Base-by-base conservation (phyloP, 2,329 filamentous ascomycete genomes). In the Bretziella fagacearum region DNA sequence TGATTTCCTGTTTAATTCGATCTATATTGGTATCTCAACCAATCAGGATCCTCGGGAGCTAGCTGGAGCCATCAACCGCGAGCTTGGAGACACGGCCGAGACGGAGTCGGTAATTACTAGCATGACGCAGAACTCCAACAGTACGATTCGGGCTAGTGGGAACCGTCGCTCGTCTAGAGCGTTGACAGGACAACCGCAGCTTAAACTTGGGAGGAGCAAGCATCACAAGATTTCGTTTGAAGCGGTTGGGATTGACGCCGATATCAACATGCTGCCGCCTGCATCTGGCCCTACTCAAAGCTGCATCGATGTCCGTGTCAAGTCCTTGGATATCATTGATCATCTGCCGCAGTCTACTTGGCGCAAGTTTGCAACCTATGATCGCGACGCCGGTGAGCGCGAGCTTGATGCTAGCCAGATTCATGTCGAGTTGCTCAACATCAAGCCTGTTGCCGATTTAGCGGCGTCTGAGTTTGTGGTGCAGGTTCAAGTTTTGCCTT, bases 1-100 rank as follows among this genome's bases (percentile, higher is more conserved):
- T 4, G 93, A 98, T 59, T 93, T 93, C 55, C 69, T 98, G 13
- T 98, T 98, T 70, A 96, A 98, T 59, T 98, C 91, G 0, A 94
- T 98, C 47, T 98, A 95, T 65, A 95, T 98, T 55, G 86, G 84
- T 11, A 83, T 98, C 15, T 83, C 89, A 0, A 73, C 83, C 8
- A 91, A 87, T 55, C 77, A 81, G 49, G 89, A 96, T 55, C 85
- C 86, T 4, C 75, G 75, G 46, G 84, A 93, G 25, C 70, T 96
- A 7, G 71, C 84, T 3, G 74, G 77, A 39, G 83, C 82, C 32
- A 94, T 98, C 62, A 94, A 95, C 57, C 77, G 81, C 49, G 78
- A 89, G 29, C 73, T 96, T 41, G 84, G 94, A 54, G 89, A 96
- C 56, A 73, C 81, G 48, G 93, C 84, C 30, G 91, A 96, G 58